Percentiles rank a stretch among this genome's conserved stretches.
These are phyloP conservation scores for Sistotremastrum suecicum DNA, from an alignment of 768 basidiomycete species.

Conservation along the genomic window DNA sequence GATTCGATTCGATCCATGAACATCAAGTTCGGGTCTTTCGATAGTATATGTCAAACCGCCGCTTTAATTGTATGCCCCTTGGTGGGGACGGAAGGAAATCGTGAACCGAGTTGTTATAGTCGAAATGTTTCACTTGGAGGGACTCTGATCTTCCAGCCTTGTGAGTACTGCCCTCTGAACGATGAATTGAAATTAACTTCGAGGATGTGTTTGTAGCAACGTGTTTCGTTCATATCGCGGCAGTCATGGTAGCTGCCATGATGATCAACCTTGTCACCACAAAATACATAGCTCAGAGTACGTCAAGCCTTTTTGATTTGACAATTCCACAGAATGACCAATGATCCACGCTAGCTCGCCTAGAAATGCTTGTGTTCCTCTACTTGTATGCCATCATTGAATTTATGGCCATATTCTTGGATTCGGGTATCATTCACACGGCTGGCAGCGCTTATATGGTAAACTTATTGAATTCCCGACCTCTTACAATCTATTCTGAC, in stretches of 20 bases:
- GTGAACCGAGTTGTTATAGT: constrained; percentile 91
- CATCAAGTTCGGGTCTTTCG: constrained; percentile 85
- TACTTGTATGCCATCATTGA: constrained; percentile 91
- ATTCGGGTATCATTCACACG: constrained; percentile 90
- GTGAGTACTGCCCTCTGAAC: constrained; percentile 34
- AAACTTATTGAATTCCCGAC: constrained; percentile 14
- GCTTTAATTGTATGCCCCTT: constrained; percentile 93
- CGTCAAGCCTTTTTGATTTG: constrained; percentile 7
- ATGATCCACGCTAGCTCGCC: constrained; percentile 41
- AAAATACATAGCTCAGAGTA: constrained; percentile 94
- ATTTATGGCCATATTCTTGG: constrained; percentile 91
- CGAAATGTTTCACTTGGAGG: constrained; percentile 89
- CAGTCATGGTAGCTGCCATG: constrained; percentile 92
- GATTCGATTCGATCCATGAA: constrained; percentile 30
- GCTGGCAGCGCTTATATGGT: constrained; percentile 77
- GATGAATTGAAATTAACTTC: not conserved
- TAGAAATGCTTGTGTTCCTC: constrained; percentile 97
- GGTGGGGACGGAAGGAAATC: constrained; percentile 46
- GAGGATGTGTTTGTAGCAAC: constrained; percentile 44
- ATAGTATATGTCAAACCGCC: constrained; percentile 77
- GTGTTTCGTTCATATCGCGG: constrained; percentile 93
- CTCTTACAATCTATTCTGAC: constrained; percentile 1
- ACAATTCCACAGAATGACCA: not conserved
- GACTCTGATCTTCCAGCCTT: constrained; percentile 94
- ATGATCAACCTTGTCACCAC: constrained; percentile 97